Evolutionary conservation across 495 filamentous ascomycete species (phyloP).

Genomic region (Hypoxylon perforatum): DNA sequence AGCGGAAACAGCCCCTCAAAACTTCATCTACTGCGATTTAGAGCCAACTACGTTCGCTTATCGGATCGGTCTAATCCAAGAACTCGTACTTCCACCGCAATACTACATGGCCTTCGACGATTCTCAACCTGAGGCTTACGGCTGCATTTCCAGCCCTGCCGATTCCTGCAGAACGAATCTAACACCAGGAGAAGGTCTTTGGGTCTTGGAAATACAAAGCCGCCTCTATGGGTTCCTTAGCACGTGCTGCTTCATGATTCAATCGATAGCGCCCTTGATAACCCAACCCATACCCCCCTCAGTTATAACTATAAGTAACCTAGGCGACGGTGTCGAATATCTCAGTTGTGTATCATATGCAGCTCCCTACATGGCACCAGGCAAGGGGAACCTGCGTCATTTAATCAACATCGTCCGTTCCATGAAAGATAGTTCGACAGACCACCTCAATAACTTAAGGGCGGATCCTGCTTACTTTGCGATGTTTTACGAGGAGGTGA

Average conservation of each 20-base stretch:
- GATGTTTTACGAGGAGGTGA: constrained; percentile 43
- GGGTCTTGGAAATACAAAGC: constrained; percentile 60
- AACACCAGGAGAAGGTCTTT: constrained; percentile 56
- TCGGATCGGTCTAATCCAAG: constrained; percentile 11
- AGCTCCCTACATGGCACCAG: constrained; percentile 59
- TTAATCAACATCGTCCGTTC: constrained; percentile 55
- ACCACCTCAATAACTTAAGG: constrained; percentile 64
- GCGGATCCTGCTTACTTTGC: constrained; percentile 67
- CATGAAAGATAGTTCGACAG: constrained; percentile 51
- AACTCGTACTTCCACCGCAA: constrained; percentile 49
- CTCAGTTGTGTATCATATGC: constrained; percentile 51
- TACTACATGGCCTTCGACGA: constrained; percentile 58
- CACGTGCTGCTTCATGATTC: constrained; percentile 50
- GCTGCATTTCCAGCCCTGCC: constrained; percentile 54
- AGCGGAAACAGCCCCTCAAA: constrained; percentile 50
- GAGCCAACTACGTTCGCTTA: constrained; percentile 40
- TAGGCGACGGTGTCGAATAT: constrained; percentile 29
- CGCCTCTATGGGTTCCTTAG: constrained; percentile 57
- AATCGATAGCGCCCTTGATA: constrained; percentile 26
- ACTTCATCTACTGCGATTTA: constrained; percentile 55
- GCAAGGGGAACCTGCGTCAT: constrained; percentile 51
- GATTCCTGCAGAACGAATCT: constrained; percentile 28
- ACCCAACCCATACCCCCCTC: constrained; percentile 44
- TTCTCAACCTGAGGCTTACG: constrained; percentile 52
- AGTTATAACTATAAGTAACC: constrained; percentile 38